Evolutionary conservation across 257 asterid species (phyloP), one percentile per base, ranked within the genome.

Genomic region (Echium plantagineum): DNA sequence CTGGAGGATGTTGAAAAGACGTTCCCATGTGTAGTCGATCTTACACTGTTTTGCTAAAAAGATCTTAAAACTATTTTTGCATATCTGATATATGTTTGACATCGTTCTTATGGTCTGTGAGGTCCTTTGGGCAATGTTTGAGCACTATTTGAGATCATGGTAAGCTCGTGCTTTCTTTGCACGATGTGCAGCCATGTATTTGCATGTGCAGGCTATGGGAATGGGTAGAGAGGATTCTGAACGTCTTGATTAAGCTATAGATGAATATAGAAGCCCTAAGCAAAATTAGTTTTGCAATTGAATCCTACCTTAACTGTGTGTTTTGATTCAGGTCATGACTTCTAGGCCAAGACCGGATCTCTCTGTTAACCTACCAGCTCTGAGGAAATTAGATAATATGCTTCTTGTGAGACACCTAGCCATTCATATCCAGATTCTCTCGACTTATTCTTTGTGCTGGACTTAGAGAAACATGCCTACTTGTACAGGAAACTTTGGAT

Each of bases 361-460:
- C 12, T 85, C 73, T 58, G 71, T 77, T 18, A 88, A 83, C 71
- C 94, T 88, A 63, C 96, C 96, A 62, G 96, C 96, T 13, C 75
- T 88, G 52, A 83, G 93, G 51, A 88, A 88, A 62, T 57, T 88
- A 67, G 96, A 85, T 73, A 88, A 83, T 60, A 85, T 88, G 96
- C 81, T 85, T 55, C 81, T 88, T 6, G 96, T 87, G 73, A 87
- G 89, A 66, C 57, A 32, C 74, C 63, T 12, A 19, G 2, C 61
- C 16, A 15, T 16, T 59, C 31, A 22, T 68, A 31, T 38, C 67
- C 21, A 52, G 49, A 55, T 60, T 13, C 26, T 7, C n/a, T 9
- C 22, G 35, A 3, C 28, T 26, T 60, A 8, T 20, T 19, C 12
- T 19, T 57, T 18, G 55, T 52, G 10, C 3, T 58, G 22, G 56